phyloP scores from a whole-genome alignment of 495 filamentous ascomycete genomes.

The Opeltia flavorubescens region DNA sequence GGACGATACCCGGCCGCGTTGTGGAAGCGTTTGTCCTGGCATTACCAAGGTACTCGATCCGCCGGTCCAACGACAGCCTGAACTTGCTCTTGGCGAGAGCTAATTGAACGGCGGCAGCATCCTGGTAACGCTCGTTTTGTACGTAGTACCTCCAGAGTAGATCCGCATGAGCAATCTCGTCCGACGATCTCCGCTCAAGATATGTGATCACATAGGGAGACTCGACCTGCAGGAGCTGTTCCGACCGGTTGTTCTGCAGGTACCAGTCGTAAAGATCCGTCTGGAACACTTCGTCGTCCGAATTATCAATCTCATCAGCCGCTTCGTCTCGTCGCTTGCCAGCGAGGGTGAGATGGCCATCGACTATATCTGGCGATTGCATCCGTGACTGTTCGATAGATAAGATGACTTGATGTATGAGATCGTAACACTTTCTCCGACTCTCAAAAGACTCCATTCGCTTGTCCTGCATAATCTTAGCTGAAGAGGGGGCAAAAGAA shows the following conservation, averaged over 20 bases:
- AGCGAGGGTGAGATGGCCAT: slow-evolving; percentile 60
- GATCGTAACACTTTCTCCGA: slow-evolving; percentile 66
- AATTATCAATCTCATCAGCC: slow-evolving; percentile 71
- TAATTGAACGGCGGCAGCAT: slow-evolving; percentile 75
- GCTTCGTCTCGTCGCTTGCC: slow-evolving; percentile 74
- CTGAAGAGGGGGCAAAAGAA: slow-evolving; percentile 17
- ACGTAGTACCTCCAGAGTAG: slow-evolving; percentile 87
- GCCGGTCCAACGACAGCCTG: slow-evolving; percentile 52
- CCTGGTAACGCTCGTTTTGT: slow-evolving; percentile 61
- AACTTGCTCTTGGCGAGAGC: slow-evolving; percentile 73
- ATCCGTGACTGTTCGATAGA: slow-evolving; percentile 57
- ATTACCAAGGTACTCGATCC: slow-evolving; percentile 77
- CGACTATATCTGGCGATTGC: slow-evolving; percentile 51
- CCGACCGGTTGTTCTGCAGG: slow-evolving; percentile 61
- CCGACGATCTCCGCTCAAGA: slow-evolving; percentile 54
- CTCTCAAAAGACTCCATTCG: slow-evolving; percentile 50
- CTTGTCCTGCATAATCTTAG: slow-evolving; percentile 46
- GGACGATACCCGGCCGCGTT: slow-evolving; percentile 51
- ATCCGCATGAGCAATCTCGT: slow-evolving; percentile 63
- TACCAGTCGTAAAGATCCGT: slow-evolving; percentile 97
- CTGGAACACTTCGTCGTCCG: slow-evolving; percentile 82
- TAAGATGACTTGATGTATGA: slow-evolving; percentile 64
- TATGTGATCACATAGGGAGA: slow-evolving; percentile 81
- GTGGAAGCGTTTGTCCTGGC: slow-evolving; percentile 80
- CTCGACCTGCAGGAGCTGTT: slow-evolving; percentile 68